phyloP scores from a whole-genome alignment of 2,329 filamentous ascomycete genomes.

The Monosporascus sp. region DNA sequence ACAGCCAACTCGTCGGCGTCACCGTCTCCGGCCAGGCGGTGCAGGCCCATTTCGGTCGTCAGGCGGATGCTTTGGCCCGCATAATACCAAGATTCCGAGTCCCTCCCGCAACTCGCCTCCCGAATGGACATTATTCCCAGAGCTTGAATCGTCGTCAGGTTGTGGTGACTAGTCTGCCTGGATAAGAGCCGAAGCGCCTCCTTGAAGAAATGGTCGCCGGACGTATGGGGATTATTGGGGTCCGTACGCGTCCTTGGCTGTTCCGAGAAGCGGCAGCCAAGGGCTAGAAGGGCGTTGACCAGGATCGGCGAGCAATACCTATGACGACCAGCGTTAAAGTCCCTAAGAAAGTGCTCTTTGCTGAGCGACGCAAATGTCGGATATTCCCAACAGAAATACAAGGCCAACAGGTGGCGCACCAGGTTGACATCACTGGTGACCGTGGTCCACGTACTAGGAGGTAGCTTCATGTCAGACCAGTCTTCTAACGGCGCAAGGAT shows the following conservation, averaged over 20 bases:
- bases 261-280: slow-evolving; percentile 64
- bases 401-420: slow-evolving; percentile 56
- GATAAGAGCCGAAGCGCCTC: slow-evolving; percentile 59
- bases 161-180: slow-evolving; percentile 53
- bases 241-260: slow-evolving; percentile 59
- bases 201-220: slow-evolving; percentile 70
- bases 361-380: slow-evolving; percentile 69
- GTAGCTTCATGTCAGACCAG: slow-evolving; percentile 36
- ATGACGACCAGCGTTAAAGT: slow-evolving; percentile 54
- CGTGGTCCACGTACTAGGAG: slow-evolving; percentile 50
- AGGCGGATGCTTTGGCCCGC: slow-evolving; percentile 67
- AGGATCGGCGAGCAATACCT: slow-evolving; percentile 64
- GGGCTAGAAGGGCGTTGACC: slow-evolving; percentile 59
- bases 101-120: slow-evolving; percentile 66
- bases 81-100: slow-evolving; percentile 68
- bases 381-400: slow-evolving; percentile 74
- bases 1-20: slow-evolving; percentile 54
- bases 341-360: slow-evolving; percentile 63
- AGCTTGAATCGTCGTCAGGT: slow-evolving; percentile 66
- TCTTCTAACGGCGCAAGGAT: slow-evolving; percentile 39
- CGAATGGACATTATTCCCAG: slow-evolving; percentile 71
- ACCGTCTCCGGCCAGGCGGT: slow-evolving; percentile 43
- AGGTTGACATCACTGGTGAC: slow-evolving; percentile 53
- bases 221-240: slow-evolving; percentile 55
- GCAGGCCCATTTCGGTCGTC: slow-evolving; percentile 66